Conservation (phyloP, 2,329 filamentous ascomycete genomes). For the Fusarium sambucinum region DNA sequence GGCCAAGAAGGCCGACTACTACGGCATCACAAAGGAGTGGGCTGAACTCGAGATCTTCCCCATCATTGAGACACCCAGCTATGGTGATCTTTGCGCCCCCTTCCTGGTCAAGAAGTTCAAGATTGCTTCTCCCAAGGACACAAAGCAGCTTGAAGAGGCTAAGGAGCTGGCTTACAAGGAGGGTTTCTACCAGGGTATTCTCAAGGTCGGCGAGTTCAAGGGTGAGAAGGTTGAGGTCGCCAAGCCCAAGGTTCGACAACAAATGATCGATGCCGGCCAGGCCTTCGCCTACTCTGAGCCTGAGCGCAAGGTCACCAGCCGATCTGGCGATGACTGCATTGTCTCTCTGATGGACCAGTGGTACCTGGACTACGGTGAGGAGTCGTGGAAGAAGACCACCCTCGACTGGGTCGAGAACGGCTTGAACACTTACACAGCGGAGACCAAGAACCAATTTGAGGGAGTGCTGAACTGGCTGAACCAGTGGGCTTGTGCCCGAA, state of each 20-base stretch:
- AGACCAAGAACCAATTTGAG: conserved; percentile 84
- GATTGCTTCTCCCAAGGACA: conserved; percentile 96
- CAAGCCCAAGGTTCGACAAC: conserved; percentile 84
- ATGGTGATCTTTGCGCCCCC: conserved; percentile 86
- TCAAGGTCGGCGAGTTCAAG: conserved; percentile 88
- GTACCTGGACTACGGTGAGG: conserved; percentile 97
- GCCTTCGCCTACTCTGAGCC: conserved; percentile 96
- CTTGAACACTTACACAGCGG: conserved; percentile 82
- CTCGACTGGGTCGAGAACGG: conserved; percentile 77
- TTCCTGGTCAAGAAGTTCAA: conserved; percentile 91
- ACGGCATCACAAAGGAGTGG: conserved; percentile 97
- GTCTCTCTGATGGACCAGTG: conserved; percentile 95
- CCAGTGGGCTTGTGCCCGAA: conserved; percentile 94
- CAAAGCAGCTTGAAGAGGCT: conserved; percentile 87
- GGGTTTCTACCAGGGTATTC: conserved; percentile 93
- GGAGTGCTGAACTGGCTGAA: conserved; percentile 91
- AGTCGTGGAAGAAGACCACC: conserved; percentile 83
- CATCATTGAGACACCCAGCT: conserved; percentile 89
- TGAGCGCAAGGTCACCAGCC: conserved; percentile 86
- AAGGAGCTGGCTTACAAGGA: conserved; percentile 98
- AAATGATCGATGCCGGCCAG: conserved; percentile 79
- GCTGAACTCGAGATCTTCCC: conserved; percentile 89
- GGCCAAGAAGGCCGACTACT: conserved; percentile 94
- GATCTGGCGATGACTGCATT: conserved; percentile 93
- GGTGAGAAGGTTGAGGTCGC: conserved; percentile 88